Evolutionary conservation across 1,284 basidiomycete genomes (phyloP), one percentile per base, ranked within the genome.

Genomic region (Cutaneotrichosporon dermatis): DNA sequence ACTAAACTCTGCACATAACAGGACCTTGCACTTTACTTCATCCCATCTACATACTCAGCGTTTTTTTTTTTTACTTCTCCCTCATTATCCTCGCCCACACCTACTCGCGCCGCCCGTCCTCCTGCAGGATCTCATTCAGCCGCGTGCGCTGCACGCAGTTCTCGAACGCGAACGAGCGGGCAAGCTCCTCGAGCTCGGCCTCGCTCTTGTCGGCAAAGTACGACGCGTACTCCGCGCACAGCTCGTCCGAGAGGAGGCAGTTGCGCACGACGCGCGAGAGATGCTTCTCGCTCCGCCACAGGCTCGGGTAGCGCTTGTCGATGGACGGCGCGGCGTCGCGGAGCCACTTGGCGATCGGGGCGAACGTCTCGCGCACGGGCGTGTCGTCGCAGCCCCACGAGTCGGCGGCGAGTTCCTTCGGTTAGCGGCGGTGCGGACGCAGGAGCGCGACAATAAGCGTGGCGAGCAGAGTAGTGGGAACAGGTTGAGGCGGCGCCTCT

Each of bases 161-260:
- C 62, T 82, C 82, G 64, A 84, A 84, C 67, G 80, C 79, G 79
- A 87, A 87, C 72, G 84, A 84, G 68, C 80, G 77, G 10, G 86
- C 85, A 13, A 88, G 76, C 62, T 76, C 80, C 60, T 86, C 85
- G 54, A 88, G 73, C 73, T 87, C 83, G n/a, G 73, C 76, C 66
- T 80, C 74, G 45, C 69, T 79, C 76, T 85, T 81, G 4, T 82
- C 85, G 15, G 76, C 73, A 72, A 88, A 86, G 65, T 83, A 80
- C 57, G 83, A 83, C 0, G 86, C 86, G 82, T 84, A 88, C 68
- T 87, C 85, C 59, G 79, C 77, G 39, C 85, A 81, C 66, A 88
- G 75, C 68, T 83, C 85, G 72, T 88, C 74, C 3, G 82, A 82
- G 4, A 88, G 76, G 34, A 88, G 77, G 50, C 85, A 86, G 66